These are phyloP conservation scores for Bathelium albidoporum DNA, from an alignment of 495 filamentous ascomycete species.

Conservation along the genomic window DNA sequence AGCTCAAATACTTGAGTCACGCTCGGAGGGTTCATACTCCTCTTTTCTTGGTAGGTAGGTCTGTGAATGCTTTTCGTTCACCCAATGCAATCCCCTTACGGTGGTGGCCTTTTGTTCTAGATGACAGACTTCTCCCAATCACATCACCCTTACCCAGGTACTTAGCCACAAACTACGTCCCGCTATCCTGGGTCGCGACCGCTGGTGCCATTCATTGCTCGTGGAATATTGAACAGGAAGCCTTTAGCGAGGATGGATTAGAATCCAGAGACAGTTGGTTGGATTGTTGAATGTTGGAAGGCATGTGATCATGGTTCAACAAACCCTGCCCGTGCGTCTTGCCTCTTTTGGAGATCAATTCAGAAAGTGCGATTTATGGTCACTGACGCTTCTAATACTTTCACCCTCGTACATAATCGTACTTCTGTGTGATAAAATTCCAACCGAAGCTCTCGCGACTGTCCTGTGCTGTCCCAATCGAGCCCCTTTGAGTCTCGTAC, in stretches of 20 bases:
- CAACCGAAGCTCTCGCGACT: not conserved
- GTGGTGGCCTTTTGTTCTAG: not conserved
- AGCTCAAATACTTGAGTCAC: too few relatives aligned
- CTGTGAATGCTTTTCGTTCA: not conserved
- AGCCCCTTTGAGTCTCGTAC: too few relatives aligned
- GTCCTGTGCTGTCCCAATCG: too few relatives aligned
- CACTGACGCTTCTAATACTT: not conserved
- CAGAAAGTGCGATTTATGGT: not conserved
- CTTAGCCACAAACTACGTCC: too few relatives aligned
- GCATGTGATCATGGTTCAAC: not conserved
- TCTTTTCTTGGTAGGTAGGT: not conserved
- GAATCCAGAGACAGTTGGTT: too few relatives aligned
- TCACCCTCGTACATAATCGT: too few relatives aligned
- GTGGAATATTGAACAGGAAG: too few relatives aligned
- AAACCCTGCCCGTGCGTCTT: not conserved
- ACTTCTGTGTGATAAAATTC: not conserved
- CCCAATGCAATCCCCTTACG: not conserved
- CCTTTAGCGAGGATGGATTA: too few relatives aligned
- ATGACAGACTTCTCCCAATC: not conserved
- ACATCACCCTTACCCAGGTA: too few relatives aligned
- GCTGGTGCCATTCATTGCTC: too few relatives aligned
- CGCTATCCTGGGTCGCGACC: too few relatives aligned
- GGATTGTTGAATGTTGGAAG: too few relatives aligned
- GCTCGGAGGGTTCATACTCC: not conserved
- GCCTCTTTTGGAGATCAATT: not conserved